A percentile compares a stretch with the other conserved stretches of the same genome.
Evolutionary conservation across 1,284 basidiomycete genomes (phyloP).

Genomic region (Thecaphora thlaspeos): DNA sequence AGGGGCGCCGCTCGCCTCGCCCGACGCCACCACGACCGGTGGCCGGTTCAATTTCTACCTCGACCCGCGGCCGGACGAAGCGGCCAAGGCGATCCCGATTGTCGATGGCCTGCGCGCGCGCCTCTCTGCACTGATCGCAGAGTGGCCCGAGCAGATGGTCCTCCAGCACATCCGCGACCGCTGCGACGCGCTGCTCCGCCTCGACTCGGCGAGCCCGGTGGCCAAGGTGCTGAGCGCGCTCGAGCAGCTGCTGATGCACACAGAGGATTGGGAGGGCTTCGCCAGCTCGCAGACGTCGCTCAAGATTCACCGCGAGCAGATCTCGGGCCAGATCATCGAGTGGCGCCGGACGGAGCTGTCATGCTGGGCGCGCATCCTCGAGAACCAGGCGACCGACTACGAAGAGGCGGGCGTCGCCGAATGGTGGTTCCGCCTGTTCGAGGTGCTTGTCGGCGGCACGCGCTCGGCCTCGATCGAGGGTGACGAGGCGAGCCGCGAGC

Average conservation of each 20-base stretch:
- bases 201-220: slow-evolving; percentile 72
- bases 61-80: slow-evolving; percentile 38
- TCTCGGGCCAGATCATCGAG: slow-evolving; percentile 76
- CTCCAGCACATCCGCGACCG: slow-evolving; percentile 78
- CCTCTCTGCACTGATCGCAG: slow-evolving; percentile 64
- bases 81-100: slow-evolving; percentile 34
- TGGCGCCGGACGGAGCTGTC: slow-evolving; percentile 88
- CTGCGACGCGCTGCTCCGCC: slow-evolving; percentile 69
- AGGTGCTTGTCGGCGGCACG: slow-evolving; percentile 66
- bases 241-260: slow-evolving; percentile 82
- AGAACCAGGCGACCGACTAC: slow-evolving; percentile 56
- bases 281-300: slow-evolving; percentile 84
- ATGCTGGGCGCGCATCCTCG: slow-evolving; percentile 81
- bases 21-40: not conserved
- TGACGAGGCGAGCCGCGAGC: slow-evolving; percentile 60
- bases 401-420: slow-evolving; percentile 64
- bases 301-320: slow-evolving; percentile 66
- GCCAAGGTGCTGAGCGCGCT: slow-evolving; percentile 80
- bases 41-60: slow-evolving; percentile 51
- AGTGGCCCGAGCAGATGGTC: slow-evolving; percentile 98
- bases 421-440: slow-evolving; percentile 93
- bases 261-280: slow-evolving; percentile 95
- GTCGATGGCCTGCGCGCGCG: slow-evolving; percentile 33
- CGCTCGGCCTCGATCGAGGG: slow-evolving; percentile 47
- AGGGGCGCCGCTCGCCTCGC: slow-evolving; percentile 6